Evolutionary conservation across 2,329 filamentous ascomycete species (phyloP).

Genomic region (Sporothrix dimorphospora): DNA sequence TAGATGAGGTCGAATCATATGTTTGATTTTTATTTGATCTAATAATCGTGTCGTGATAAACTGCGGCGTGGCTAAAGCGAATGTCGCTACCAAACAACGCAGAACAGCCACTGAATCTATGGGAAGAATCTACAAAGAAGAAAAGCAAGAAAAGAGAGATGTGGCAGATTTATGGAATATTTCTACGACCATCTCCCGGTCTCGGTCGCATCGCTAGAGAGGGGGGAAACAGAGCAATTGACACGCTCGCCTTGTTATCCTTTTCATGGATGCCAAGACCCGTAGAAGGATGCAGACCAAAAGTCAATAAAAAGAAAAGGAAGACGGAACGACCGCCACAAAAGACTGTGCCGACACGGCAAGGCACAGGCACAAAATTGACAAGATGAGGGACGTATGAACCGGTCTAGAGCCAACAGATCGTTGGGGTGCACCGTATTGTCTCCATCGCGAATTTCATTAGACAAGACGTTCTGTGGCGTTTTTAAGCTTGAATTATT

Average conservation of each 20-base stretch:
- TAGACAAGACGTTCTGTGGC: background rate
- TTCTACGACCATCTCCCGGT: background rate
- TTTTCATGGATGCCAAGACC: background rate
- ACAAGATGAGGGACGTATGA: background rate
- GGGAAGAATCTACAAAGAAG: no score
- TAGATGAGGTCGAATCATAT: no score
- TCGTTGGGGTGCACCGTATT: background rate
- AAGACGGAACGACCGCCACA: background rate
- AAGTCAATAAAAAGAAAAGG: background rate
- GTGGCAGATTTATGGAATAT: background rate
- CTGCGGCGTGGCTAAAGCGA: no score
- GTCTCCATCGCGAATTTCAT: background rate
- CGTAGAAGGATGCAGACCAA: background rate
- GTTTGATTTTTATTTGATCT: no score
- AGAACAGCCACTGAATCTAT: no score
- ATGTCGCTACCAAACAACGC: no score
- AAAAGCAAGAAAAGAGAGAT: background rate
- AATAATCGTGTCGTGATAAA: no score
- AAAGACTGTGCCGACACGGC: background rate
- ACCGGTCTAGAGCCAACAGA: background rate
- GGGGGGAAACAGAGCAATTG: background rate
- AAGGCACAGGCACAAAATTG: background rate
- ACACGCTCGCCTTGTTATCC: background rate
- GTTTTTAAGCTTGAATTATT: slow-evolving; percentile 2
- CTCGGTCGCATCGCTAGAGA: background rate